Conservation (phyloP, 2,329 filamentous ascomycete genomes). For the Ophiobolus disseminans region DNA sequence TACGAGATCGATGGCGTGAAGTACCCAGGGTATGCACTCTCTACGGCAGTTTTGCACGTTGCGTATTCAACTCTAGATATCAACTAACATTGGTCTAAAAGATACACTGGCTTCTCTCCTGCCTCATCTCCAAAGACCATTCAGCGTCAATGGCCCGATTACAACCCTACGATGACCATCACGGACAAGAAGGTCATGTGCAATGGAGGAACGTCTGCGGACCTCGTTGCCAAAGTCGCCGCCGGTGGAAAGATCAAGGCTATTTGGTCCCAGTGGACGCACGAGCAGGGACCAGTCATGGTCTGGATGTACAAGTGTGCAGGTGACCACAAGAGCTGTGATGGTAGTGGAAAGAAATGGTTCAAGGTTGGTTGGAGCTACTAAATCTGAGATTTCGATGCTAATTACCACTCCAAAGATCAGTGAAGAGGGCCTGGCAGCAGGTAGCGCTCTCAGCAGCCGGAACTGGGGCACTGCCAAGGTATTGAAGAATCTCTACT, state of each 20-base stretch:
- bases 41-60: conserved; percentile 4
- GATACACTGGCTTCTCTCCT: conserved; percentile 62
- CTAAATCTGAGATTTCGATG: not conserved
- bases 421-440: conserved; percentile 62
- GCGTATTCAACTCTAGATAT: no score
- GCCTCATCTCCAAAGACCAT: conserved; percentile 59
- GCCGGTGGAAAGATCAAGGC: conserved; percentile 61
- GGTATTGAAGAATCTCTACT: conserved; percentile 58
- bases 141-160: conserved; percentile 65
- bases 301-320: conserved; percentile 63
- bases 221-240: conserved; percentile 55
- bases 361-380: conserved; percentile 56
- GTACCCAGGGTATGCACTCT: conserved; percentile 36
- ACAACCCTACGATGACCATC: conserved; percentile 61
- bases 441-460: conserved; percentile 54
- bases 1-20: conserved; percentile 44
- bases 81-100: conserved; percentile 48
- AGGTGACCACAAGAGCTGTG: conserved; percentile 56
- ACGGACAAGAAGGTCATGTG: conserved; percentile 61
- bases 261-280: conserved; percentile 65
- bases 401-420: no score
- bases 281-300: conserved; percentile 65
- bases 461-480: conserved; percentile 59
- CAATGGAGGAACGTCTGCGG: conserved; percentile 56
- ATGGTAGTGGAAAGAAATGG: conserved; percentile 62